Evolutionary conservation across 805 yeast genomes (phyloP), one percentile per base, ranked within the genome.

Genomic region (Candida tibetensis): DNA sequence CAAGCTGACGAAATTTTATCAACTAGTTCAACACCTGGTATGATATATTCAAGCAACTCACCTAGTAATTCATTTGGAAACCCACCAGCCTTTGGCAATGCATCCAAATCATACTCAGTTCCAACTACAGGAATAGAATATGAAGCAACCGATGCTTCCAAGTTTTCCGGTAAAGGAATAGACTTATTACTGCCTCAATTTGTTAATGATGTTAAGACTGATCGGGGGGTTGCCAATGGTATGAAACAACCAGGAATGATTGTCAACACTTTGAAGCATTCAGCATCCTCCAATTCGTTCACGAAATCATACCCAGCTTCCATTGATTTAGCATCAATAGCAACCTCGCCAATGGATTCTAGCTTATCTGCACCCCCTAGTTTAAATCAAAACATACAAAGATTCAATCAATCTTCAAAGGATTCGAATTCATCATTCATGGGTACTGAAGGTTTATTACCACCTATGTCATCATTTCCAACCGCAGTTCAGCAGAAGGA

Each of bases 261-360:
- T 26, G 15, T 19, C 32, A 25, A 22, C 35, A 30, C 23, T 22
- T 32, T 25, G 23, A 40, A 17, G 30, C 41, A 30, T 32, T 43
- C 23, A 34, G 45, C 7, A 10, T 21, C 25, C 25, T 7, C 25
- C 25, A 21, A 21, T 30, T 29, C 49, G 13, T 51, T 50, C 41
- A 46, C 55, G 14, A 60, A 59, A 41, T 76, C 82, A 7, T 71
- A 72, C 41, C 76, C 71, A 10, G 71, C 81, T 3, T 68, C 78
- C 6, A 64, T 74, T 23, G 78, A 78, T 50, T 58, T 79, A 36
- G 73, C 80, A n/a, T 68, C 76, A 19, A 74, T 76, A 40, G 76
- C 80, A n/a, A 45, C 55, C 14, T 41, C 55, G 34, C 56, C 55
- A 17, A 31, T 44, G 37, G 44, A 45, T 26, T 43, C 40, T 21